Conservation (phyloP, 192 early-diverging fungal genomes). For the Pilaira anomala region DNA sequence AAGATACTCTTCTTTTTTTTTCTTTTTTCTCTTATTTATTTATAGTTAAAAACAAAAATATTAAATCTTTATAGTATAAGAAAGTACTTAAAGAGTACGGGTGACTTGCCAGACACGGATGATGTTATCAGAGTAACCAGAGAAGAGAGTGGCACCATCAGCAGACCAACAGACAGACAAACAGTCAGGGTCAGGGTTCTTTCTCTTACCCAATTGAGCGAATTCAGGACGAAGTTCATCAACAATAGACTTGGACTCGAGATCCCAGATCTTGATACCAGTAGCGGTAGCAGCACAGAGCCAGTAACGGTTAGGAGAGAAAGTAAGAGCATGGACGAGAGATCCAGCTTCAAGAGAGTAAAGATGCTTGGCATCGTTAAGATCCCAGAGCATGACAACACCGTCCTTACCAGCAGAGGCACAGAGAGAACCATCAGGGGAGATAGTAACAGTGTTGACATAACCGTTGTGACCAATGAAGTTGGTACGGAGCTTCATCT, state of each 20-base stretch:
- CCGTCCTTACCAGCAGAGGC: conserved; percentile 99
- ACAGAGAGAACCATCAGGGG: conserved; percentile 99
- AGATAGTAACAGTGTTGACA: conserved; percentile 95
- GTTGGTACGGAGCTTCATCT: conserved; percentile 99
- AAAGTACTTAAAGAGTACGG: conserved; percentile 42
- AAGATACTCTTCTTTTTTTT: conserved; percentile 2
- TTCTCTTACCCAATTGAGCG: conserved; percentile 67
- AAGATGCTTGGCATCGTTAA: conserved; percentile 99
- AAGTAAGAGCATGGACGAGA: conserved; percentile 93
- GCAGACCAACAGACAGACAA: conserved; percentile 98
- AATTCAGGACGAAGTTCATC: conserved; percentile 86
- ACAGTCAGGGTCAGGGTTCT: conserved; percentile 73
- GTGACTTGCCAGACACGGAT: conserved; percentile 85
- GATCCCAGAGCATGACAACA: conserved; percentile 99
- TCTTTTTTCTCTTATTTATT: conserved; percentile 14
- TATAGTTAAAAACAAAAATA: not conserved
- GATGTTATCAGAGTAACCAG: conserved; percentile 93
- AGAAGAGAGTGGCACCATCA: conserved; percentile 95
- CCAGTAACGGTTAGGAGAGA: conserved; percentile 99
- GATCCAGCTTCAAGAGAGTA: conserved; percentile 97
- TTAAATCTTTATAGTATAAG: not conserved
- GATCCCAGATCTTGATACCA: conserved; percentile 99
- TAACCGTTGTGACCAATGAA: conserved; percentile 98
- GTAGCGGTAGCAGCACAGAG: conserved; percentile 94
- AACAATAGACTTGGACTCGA: conserved; percentile 96